These are phyloP conservation scores for Collybia nuda DNA, from an alignment of 768 basidiomycete genomes.

Conservation along the genomic window DNA sequence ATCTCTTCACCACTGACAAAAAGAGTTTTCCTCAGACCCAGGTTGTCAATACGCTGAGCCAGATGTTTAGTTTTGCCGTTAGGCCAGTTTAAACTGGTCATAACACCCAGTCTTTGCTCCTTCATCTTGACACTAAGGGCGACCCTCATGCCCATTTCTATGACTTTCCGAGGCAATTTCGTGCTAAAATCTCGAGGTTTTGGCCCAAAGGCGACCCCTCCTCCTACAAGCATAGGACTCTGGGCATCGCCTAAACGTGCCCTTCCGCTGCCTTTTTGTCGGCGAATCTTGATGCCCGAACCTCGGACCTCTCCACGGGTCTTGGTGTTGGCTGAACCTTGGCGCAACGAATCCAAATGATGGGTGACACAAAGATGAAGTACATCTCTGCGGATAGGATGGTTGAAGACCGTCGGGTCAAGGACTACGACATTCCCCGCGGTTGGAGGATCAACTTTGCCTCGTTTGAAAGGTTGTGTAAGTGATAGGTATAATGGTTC, in stretches of 20 bases:
- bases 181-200: slow-evolving; percentile 92
- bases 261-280: slow-evolving; percentile 88
- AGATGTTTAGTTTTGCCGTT: slow-evolving; percentile 71
- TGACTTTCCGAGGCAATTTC: slow-evolving; percentile 88
- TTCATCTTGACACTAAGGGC: slow-evolving; percentile 83
- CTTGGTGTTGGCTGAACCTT: slow-evolving; percentile 91
- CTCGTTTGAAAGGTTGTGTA: slow-evolving; percentile 53
- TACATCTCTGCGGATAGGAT: slow-evolving; percentile 89
- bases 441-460: slow-evolving; percentile 35
- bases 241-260: slow-evolving; percentile 91
- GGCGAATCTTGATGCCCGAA: slow-evolving; percentile 85
- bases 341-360: slow-evolving; percentile 84
- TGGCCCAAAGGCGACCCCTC: slow-evolving; percentile 91
- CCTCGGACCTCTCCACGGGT: slow-evolving; percentile 88
- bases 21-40: slow-evolving; percentile 73
- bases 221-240: slow-evolving; percentile 85
- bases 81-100: slow-evolving; percentile 71
- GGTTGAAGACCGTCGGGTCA: slow-evolving; percentile 81
- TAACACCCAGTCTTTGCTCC: slow-evolving; percentile 73
- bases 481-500: slow-evolving; percentile 62
- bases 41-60: slow-evolving; percentile 54
- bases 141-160: slow-evolving; percentile 90
- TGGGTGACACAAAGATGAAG: slow-evolving; percentile 91
- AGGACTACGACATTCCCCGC: slow-evolving; percentile 57
- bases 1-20: slow-evolving; percentile 69